Evolutionary conservation across 2,329 filamentous ascomycete genomes (phyloP).

Genomic region (Alternaria sp.): DNA sequence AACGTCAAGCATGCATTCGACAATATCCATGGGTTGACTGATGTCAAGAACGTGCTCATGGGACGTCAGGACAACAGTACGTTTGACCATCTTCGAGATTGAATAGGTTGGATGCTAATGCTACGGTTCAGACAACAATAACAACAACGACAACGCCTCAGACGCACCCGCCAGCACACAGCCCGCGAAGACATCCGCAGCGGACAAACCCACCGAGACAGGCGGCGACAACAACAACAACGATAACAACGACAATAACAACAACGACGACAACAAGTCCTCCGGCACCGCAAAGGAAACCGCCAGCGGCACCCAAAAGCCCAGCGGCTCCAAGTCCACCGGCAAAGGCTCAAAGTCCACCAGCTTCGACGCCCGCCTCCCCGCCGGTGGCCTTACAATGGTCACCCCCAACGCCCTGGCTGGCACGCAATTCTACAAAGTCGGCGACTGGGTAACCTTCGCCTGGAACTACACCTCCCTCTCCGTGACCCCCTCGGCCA

Average conservation of each 20-base stretch:
- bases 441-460: conserved; percentile 68
- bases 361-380: conserved; percentile 59
- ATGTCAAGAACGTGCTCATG: conserved; percentile 38
- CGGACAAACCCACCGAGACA: conserved; percentile 17
- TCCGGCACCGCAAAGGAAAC: conserved; percentile 20
- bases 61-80: conserved; percentile 43
- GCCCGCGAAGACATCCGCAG: conserved; percentile 7
- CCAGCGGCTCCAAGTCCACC: conserved; percentile 27
- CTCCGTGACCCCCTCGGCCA: conserved; percentile 61
- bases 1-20: conserved; percentile 43
- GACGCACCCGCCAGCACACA: conserved; percentile 23
- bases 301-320: conserved; percentile 27
- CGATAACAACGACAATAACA: conserved; percentile 20
- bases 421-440: conserved; percentile 67
- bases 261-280: conserved; percentile 19
- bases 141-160: conserved; percentile 13
- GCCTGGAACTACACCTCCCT: conserved; percentile 74
- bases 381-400: conserved; percentile 67
- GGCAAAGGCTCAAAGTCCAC: conserved; percentile 33
- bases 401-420: conserved; percentile 61
- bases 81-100: not conserved
- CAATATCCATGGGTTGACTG: conserved; percentile 35
- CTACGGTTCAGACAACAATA: not conserved
- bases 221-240: conserved; percentile 18
- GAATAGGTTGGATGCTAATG: not conserved